Evolutionary conservation across 768 basidiomycete genomes (phyloP).

Genomic region (Lactarius indigo): DNA sequence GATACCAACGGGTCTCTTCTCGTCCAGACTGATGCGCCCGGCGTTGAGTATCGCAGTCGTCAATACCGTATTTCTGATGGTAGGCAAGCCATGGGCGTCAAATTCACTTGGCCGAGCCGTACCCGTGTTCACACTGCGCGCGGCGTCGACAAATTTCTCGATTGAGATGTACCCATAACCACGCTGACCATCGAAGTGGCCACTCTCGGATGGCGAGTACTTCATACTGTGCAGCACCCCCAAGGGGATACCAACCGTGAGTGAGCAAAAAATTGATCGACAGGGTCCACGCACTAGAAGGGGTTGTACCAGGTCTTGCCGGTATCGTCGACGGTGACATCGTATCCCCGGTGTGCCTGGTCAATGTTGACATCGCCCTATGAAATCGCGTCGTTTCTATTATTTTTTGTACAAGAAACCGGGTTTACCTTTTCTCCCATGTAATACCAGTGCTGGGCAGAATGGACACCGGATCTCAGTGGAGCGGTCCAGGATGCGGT

Average conservation of each 20-base stretch:
- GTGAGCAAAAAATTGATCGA: not conserved
- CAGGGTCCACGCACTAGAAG: slow-evolving; percentile 64
- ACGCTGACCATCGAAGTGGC: slow-evolving; percentile 91
- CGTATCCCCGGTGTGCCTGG: slow-evolving; percentile 93
- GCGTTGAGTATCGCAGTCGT: slow-evolving; percentile 89
- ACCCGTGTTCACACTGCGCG: slow-evolving; percentile 73
- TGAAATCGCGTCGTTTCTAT: slow-evolving; percentile 1
- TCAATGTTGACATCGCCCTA: slow-evolving; percentile 91
- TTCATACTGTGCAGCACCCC: slow-evolving; percentile 71
- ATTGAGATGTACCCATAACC: slow-evolving; percentile 92
- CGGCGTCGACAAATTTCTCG: slow-evolving; percentile 88
- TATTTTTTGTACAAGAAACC: not conserved
- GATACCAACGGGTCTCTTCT: slow-evolving; percentile 81
- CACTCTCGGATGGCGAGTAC: slow-evolving; percentile 87
- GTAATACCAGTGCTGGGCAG: slow-evolving; percentile 92
- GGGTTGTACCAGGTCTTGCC: slow-evolving; percentile 88
- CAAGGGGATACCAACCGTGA: not conserved
- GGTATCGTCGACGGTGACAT: slow-evolving; percentile 78
- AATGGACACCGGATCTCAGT: slow-evolving; percentile 83
- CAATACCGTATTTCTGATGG: slow-evolving; percentile 83
- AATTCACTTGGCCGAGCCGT: slow-evolving; percentile 63
- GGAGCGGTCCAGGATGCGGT: slow-evolving; percentile 96
- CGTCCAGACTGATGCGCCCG: slow-evolving; percentile 85
- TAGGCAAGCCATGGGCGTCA: slow-evolving; percentile 78
- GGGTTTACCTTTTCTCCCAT: slow-evolving; percentile 78